These are phyloP conservation scores for Elaphomyces granulatus DNA, from an alignment of 495 filamentous ascomycete genomes.

Conservation along the genomic window DNA sequence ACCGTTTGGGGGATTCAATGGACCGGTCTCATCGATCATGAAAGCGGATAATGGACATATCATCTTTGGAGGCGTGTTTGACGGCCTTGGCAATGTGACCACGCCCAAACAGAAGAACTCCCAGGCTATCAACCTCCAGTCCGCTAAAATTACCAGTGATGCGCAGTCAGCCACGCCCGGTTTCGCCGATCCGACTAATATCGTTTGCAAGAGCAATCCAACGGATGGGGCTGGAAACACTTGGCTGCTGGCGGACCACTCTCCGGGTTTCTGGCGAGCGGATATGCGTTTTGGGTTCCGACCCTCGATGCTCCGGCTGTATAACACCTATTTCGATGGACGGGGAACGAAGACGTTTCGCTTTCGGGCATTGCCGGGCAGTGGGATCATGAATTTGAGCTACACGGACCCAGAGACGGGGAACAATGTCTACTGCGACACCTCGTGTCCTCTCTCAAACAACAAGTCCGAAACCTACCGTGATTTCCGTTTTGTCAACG, in stretches of 20 bases:
- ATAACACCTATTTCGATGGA: conserved; percentile 78
- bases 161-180: conserved; percentile 44
- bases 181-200: conserved; percentile 65
- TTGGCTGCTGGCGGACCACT: conserved; percentile 72
- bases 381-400: conserved; percentile 93
- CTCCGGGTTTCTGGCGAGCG: conserved; percentile 72
- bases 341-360: conserved; percentile 78
- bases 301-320: conserved; percentile 74
- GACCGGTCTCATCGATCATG: conserved; percentile 74
- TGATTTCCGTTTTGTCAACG: conserved; percentile 84
- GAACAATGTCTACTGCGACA: conserved; percentile 53
- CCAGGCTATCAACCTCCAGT: conserved; percentile 73
- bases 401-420: conserved; percentile 62
- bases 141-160: conserved; percentile 55
- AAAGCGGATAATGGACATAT: conserved; percentile 68
- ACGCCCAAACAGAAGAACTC: conserved; percentile 42
- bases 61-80: conserved; percentile 86
- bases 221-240: conserved; percentile 53
- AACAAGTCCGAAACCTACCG: conserved; percentile 50
- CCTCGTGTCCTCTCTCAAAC: conserved; percentile 62
- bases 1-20: conserved; percentile 88
- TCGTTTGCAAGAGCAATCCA: conserved; percentile 64
- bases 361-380: conserved; percentile 65
- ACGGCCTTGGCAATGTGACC: conserved; percentile 66
- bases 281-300: conserved; percentile 66